Conservation (phyloP, 73 alveolate species). For the Paramecium bursaria region DNA sequence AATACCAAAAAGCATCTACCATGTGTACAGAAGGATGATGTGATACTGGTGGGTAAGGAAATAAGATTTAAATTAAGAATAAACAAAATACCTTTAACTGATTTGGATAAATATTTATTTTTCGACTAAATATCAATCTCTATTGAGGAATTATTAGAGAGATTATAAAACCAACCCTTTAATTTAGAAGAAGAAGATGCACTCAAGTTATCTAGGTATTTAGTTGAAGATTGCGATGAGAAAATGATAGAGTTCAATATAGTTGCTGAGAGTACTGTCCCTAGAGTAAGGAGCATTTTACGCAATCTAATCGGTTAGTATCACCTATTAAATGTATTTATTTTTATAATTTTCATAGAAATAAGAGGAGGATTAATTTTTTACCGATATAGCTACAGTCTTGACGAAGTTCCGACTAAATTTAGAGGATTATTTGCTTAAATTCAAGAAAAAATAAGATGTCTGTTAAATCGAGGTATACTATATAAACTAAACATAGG, state of each 20-base stretch:
- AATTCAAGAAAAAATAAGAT: neutral
- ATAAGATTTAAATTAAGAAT: constrained; percentile 24
- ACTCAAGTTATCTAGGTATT: constrained; percentile 30
- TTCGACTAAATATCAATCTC: neutral
- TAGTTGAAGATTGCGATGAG: constrained; percentile 50
- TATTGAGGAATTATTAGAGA: constrained; percentile 23
- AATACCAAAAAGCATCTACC: constrained; percentile 11
- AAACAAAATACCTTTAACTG: constrained; percentile 1
- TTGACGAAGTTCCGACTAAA: neutral
- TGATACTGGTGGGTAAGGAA: neutral
- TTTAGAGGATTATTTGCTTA: constrained; percentile 35
- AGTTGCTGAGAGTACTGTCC: neutral
- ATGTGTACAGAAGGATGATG: constrained; percentile 49
- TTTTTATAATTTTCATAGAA: neutral
- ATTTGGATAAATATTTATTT: neutral
- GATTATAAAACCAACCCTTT: constrained; percentile 26
- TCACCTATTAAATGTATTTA: neutral
- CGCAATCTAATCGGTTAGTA: constrained; percentile 40
- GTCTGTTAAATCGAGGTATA: constrained; percentile 12
- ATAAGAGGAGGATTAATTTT: constrained; percentile 25
- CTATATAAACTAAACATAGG: no score
- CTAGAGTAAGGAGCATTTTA: constrained; percentile 40
- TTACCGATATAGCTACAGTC: constrained; percentile 1
- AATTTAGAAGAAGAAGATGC: constrained; percentile 12
- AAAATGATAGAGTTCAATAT: constrained; percentile 44